A percentile compares a stretch with the other conserved stretches of the same genome.
Conservation (phyloP, 2,329 filamentous ascomycete genomes). For the Fusarium devonianum region DNA sequence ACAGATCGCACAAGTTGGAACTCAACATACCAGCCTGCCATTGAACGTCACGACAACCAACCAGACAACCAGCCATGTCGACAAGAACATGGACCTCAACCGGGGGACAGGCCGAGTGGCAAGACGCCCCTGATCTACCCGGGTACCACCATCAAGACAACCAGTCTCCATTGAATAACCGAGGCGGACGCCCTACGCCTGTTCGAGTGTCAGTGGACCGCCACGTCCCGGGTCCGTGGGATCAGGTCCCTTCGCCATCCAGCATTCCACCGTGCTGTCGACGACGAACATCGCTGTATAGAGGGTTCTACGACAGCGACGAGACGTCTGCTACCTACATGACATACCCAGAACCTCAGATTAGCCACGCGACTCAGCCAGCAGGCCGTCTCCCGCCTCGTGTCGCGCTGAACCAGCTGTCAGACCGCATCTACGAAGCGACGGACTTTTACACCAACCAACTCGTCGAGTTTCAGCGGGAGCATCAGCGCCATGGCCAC, state of each 20-base stretch:
- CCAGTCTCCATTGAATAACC: background rate
- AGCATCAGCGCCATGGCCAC: conserved; percentile 12
- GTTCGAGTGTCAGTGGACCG: conserved; percentile 7
- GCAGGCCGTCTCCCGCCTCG: conserved; percentile 23
- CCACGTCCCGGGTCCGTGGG: conserved; percentile 1
- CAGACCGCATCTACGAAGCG: conserved; percentile 18
- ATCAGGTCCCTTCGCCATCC: background rate
- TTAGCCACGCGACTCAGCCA: background rate
- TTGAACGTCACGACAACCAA: background rate
- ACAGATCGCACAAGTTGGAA: background rate
- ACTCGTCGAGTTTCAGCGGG: conserved; percentile 13
- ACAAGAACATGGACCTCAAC: conserved; percentile 9
- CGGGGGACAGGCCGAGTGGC: background rate
- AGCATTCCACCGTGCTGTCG: conserved; percentile 8
- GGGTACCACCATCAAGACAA: conserved; percentile 5
- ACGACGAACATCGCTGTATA: conserved; percentile 7
- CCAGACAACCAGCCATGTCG: conserved; percentile 9
- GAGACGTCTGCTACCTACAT: conserved; percentile 7
- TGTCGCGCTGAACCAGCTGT: conserved; percentile 26
- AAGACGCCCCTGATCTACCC: background rate
- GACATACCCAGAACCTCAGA: conserved; percentile 4
- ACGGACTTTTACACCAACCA: conserved; percentile 16
- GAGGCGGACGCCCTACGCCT: conserved; percentile 1
- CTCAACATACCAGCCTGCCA: no score
- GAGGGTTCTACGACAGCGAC: conserved; percentile 7